Evolutionary conservation across 225 moss, liverwort and hornwort genomes (phyloP).

Genomic region (Antitrichia curtipendula): DNA sequence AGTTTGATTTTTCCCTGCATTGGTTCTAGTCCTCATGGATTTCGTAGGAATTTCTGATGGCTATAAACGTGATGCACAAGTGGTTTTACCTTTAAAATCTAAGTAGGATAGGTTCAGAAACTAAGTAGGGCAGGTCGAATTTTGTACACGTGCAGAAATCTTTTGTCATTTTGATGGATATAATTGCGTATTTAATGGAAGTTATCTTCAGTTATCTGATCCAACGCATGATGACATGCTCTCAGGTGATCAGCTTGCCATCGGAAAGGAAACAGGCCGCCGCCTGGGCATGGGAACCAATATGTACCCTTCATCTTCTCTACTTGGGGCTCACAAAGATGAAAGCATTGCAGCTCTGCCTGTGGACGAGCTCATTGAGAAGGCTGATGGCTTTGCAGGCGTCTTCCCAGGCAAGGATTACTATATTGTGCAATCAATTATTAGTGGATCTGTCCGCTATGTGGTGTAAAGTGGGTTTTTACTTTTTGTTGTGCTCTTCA

Average conservation of each 20-base stretch:
- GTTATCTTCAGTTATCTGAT: background rate
- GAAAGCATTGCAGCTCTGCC: constrained; percentile 23
- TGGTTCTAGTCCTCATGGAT: background rate
- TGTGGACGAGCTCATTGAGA: constrained; percentile 52
- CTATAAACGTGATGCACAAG: background rate
- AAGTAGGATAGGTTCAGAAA: background rate
- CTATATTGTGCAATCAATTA: background rate
- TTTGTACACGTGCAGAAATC: background rate
- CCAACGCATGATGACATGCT: background rate
- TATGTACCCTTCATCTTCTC: constrained; percentile 57
- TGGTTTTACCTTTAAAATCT: background rate
- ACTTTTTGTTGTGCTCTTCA: background rate
- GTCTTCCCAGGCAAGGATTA: constrained; percentile 44
- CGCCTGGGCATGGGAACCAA: constrained; percentile 62
- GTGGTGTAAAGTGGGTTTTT: background rate
- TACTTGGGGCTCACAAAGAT: constrained; percentile 30
- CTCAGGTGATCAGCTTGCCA: constrained; percentile 58
- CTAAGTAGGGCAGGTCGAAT: background rate
- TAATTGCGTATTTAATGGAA: background rate
- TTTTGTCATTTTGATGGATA: background rate
- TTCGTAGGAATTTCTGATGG: background rate
- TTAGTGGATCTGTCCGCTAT: background rate
- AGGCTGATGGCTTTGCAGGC: constrained; percentile 74
- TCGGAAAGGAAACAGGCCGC: constrained; percentile 60
- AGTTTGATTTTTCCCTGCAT: background rate